Evolutionary conservation across 2,329 filamentous ascomycete species (phyloP).

Genomic region (Claviceps capensis): DNA sequence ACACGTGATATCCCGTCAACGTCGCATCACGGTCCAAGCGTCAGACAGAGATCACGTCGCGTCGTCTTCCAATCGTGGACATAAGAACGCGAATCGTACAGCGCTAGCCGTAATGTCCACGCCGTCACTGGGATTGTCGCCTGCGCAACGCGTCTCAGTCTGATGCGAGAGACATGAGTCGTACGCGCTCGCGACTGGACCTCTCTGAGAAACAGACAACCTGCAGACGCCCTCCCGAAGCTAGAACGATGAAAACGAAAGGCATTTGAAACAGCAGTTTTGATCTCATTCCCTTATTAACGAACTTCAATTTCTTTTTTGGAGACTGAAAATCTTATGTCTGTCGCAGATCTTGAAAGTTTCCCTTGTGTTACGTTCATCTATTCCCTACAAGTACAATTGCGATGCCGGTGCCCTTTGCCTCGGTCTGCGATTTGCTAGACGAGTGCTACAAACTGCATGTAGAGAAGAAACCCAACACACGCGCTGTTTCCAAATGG

Average conservation of each 20-base stretch:
- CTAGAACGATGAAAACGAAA: not conserved
- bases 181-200: not conserved
- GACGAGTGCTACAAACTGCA: slow-evolving; percentile 45
- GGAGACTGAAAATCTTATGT: not conserved
- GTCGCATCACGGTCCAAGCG: slow-evolving; percentile 10
- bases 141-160: not conserved
- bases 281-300: too few relatives aligned
- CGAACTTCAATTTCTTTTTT: not conserved
- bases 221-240: not conserved
- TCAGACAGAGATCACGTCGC: not conserved
- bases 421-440: slow-evolving; percentile 60
- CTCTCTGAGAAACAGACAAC: not conserved
- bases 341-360: not conserved
- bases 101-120: not conserved
- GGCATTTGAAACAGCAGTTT: too few relatives aligned
- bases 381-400: not conserved
- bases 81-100: not conserved
- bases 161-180: not conserved
- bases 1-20: slow-evolving; percentile 20
- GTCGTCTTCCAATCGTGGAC: not conserved
- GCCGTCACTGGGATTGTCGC: not conserved
- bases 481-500: slow-evolving; percentile 45
- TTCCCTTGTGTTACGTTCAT: not conserved
- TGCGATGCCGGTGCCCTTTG: slow-evolving; percentile 52
- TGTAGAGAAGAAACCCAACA: slow-evolving; percentile 18